Evolutionary conservation across 306 rosid species (phyloP), one percentile per base, ranked within the genome.

Genomic region (Corylus heterophylla): DNA sequence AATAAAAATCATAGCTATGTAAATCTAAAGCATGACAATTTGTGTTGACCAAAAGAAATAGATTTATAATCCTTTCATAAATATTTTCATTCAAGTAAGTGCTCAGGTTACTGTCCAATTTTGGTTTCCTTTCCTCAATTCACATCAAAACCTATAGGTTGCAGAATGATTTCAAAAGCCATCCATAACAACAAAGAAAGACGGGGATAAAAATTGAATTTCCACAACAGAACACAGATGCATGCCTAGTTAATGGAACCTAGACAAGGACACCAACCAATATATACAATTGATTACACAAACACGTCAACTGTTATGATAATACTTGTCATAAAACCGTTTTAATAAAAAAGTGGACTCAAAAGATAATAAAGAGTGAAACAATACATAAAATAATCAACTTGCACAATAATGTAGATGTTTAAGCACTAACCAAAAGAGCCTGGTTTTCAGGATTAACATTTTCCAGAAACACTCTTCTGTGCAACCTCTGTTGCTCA

Each of bases 391-490:
- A 77, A 58, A 16, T 14, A 66, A 42, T 42, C 45, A 25, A 75
- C 75, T 25, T 59, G 54, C 72, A 17, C 31, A 18, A 76, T 69
- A n/a, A 25, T 42, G 25, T 35, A 73, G 83, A 67, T 47, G 79
- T 76, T 83, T 69, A 72, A 72, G 80, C 66, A 92, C 98, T 84
- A 74, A 91, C 98, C 97, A 89, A 50, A 76, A 94, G 98, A 48
- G 97, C 93, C 80, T 94, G 98, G 77, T 86, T 94, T 75, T 92
- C 98, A 66, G 92, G 89, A 82, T 83, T 79, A 76, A 94, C 76
- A 69, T 94, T 85, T n/a, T 94, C 98, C 73, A 94, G 80, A 87
- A 94, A 94, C 69, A 94, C 98, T 85, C 98, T 92, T 87, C 98
- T 84, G 84, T 94, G 98, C 89, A 94, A 82, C 84, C 89, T 90